Evolutionary conservation across 148 eudicot genomes (phyloP).

Genomic region (Drosera capensis): DNA sequence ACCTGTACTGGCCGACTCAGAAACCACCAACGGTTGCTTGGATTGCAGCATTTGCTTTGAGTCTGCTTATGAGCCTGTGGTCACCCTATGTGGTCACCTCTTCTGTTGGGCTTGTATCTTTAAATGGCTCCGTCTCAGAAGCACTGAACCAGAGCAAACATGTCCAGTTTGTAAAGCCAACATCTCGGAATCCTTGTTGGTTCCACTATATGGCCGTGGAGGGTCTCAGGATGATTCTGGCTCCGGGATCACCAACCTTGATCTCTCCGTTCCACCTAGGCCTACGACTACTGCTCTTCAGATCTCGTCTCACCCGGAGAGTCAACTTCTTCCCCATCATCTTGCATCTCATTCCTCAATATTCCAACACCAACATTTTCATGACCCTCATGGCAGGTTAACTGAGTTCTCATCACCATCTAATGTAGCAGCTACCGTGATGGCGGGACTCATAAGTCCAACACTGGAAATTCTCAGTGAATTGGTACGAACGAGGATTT

Average conservation of each 20-base stretch:
- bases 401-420: slow-evolving; percentile 18
- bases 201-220: slow-evolving; percentile 66
- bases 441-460: slow-evolving; percentile 35
- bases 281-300: slow-evolving; percentile 30
- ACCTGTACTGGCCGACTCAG: too few species aligned
- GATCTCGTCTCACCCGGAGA: slow-evolving; percentile 8
- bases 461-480: slow-evolving; percentile 58
- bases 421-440: slow-evolving; percentile 18
- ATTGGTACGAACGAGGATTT: slow-evolving; percentile 52
- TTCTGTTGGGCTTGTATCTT: slow-evolving; percentile 89
- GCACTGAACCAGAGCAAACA: slow-evolving; percentile 30
- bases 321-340: slow-evolving; percentile 15
- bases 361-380: slow-evolving; percentile 16
- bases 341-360: slow-evolving; percentile 20
- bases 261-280: slow-evolving; percentile 35
- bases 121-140: slow-evolving; percentile 62
- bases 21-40: too few species aligned
- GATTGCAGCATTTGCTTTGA: slow-evolving; percentile 87
- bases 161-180: slow-evolving; percentile 77
- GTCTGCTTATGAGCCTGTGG: slow-evolving; percentile 74
- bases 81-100: slow-evolving; percentile 84
- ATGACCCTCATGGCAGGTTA: slow-evolving; percentile 19
- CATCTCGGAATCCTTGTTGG: slow-evolving; percentile 46
- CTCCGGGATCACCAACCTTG: slow-evolving; percentile 8
- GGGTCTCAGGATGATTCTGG: slow-evolving; percentile 22